Percentiles rank a stretch among this genome's conserved stretches.
Conservation (phyloP, 2,329 filamentous ascomycete species). For the Fusarium sterilihyphosum region DNA sequence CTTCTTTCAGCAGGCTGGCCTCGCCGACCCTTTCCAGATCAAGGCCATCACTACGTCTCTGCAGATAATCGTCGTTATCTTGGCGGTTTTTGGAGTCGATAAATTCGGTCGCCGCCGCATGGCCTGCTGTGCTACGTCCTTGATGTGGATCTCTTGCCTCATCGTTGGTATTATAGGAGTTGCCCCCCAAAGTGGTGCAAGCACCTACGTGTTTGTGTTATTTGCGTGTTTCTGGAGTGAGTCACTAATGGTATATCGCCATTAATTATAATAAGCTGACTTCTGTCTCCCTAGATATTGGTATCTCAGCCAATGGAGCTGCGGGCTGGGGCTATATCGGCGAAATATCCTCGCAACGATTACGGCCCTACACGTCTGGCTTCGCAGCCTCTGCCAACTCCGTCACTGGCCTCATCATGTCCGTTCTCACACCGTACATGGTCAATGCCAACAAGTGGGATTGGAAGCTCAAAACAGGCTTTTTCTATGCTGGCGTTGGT, state of each 20-base stretch:
- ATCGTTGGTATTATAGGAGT: slow-evolving; percentile 27
- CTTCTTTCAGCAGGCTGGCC: slow-evolving; percentile 49
- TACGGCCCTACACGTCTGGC: slow-evolving; percentile 47
- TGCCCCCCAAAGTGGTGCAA: slow-evolving; percentile 1
- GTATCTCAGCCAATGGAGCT: slow-evolving; percentile 11
- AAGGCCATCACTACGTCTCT: slow-evolving; percentile 33
- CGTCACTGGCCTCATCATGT: slow-evolving; percentile 22
- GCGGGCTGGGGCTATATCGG: slow-evolving; percentile 46
- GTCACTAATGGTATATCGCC: rapidly evolving
- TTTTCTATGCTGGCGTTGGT: slow-evolving; percentile 45
- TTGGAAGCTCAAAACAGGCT: slow-evolving; percentile 47
- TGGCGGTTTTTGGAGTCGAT: slow-evolving; percentile 24
- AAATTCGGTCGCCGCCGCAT: slow-evolving; percentile 16
- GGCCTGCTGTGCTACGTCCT: slow-evolving; percentile 18
- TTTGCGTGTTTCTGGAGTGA: slow-evolving; percentile 28
- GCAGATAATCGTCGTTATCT: slow-evolving; percentile 27
- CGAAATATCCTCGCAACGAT: slow-evolving; percentile 50
- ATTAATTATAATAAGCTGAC: not conserved
- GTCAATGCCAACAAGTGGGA: slow-evolving; percentile 45
- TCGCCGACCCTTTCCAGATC: slow-evolving; percentile 32
- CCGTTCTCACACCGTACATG: slow-evolving; percentile 46
- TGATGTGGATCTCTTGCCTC: slow-evolving; percentile 9
- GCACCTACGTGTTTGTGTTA: slow-evolving; percentile 15
- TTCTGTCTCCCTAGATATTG: not conserved
- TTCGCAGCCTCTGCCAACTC: slow-evolving; percentile 36